Evolutionary conservation across 1,139 yeast species (phyloP).

Genomic region (Sugiyamaella paludigena): DNA sequence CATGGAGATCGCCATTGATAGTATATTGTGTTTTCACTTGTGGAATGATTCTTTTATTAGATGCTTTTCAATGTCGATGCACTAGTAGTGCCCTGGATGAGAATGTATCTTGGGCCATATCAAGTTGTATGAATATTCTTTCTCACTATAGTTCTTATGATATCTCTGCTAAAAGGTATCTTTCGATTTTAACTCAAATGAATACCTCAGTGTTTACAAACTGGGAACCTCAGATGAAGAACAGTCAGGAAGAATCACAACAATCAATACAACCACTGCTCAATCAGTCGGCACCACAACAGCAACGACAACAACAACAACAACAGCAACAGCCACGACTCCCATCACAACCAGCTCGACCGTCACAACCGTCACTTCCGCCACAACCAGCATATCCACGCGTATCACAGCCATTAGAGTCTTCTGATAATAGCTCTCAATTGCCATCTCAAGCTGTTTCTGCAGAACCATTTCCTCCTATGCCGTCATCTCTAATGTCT

Average conservation of each 20-base stretch:
- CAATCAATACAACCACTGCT: neutral
- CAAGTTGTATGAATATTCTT: constrained; percentile 7
- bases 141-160: constrained; percentile 8
- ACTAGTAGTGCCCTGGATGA: constrained; percentile 6
- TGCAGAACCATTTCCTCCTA: neutral
- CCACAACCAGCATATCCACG: no score
- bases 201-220: constrained; percentile 4
- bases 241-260: neutral
- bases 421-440: no score
- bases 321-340: neutral
- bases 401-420: no score
- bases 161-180: constrained; percentile 10
- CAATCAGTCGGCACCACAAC: neutral
- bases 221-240: constrained; percentile 2
- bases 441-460: neutral
- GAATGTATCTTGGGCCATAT: constrained; percentile 6
- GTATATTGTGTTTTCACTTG: constrained; percentile 12
- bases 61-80: constrained; percentile 12
- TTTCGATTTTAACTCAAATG: constrained; percentile 9
- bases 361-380: neutral
- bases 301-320: neutral
- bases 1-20: constrained; percentile 6
- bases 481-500: constrained; percentile 4
- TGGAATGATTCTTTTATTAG: constrained; percentile 11
- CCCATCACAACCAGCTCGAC: neutral